Evolutionary conservation across 495 filamentous ascomycete genomes (phyloP).

Genomic region (Lophiotrema nucula): DNA sequence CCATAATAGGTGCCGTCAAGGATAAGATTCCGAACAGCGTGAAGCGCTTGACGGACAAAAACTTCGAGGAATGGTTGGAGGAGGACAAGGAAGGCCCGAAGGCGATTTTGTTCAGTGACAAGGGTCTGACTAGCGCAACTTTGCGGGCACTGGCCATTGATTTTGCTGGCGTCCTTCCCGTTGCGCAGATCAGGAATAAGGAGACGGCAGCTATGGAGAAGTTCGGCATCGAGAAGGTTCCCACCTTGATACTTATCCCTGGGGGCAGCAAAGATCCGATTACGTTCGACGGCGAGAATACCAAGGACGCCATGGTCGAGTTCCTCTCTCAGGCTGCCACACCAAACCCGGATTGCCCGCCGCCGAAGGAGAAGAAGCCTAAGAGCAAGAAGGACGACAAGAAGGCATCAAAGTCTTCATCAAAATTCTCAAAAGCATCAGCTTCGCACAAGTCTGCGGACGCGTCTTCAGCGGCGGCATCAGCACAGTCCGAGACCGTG

Average conservation of each 20-base stretch:
- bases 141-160: slow-evolving; percentile 86
- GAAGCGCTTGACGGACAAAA: slow-evolving; percentile 74
- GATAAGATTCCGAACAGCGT: slow-evolving; percentile 91
- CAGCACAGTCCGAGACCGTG: slow-evolving; percentile 44
- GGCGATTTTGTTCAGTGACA: slow-evolving; percentile 91
- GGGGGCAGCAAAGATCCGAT: slow-evolving; percentile 66
- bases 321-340: slow-evolving; percentile 78
- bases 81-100: slow-evolving; percentile 74
- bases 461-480: slow-evolving; percentile 40
- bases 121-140: slow-evolving; percentile 80
- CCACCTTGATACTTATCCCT: slow-evolving; percentile 78
- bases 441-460: slow-evolving; percentile 46
- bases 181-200: slow-evolving; percentile 86
- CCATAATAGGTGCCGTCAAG: slow-evolving; percentile 81
- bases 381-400: slow-evolving; percentile 49
- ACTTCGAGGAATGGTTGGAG: slow-evolving; percentile 71
- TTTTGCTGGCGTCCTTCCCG: slow-evolving; percentile 74
- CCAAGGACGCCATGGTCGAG: slow-evolving; percentile 75
- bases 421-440: slow-evolving; percentile 44
- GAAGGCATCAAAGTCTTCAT: slow-evolving; percentile 37
- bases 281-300: slow-evolving; percentile 79
- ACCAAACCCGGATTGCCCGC: slow-evolving; percentile 70
- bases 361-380: slow-evolving; percentile 45
- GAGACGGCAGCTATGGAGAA: slow-evolving; percentile 67
- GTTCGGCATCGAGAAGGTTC: slow-evolving; percentile 76